phyloP scores from a whole-genome alignment of 345 rosid species.

The Brassica nigra region DNA sequence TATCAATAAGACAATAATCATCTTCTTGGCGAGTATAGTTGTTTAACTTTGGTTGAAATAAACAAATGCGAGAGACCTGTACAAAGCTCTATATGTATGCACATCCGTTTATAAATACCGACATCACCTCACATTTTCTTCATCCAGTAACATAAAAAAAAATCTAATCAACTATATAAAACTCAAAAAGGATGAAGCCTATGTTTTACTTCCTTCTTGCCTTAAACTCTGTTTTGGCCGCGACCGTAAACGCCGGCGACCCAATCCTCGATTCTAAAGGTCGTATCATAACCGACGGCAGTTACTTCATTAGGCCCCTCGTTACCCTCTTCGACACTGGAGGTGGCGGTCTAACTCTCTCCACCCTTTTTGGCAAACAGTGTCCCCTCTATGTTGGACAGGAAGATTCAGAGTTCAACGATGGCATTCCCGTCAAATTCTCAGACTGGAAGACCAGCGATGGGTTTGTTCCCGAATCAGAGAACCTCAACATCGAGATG shows the following conservation, averaged over 20 bases:
- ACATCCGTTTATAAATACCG: not conserved
- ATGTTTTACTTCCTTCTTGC: slow-evolving; percentile 12
- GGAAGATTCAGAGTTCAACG: no score
- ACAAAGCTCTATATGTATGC: no score
- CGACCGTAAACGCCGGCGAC: not conserved
- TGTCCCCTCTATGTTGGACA: not conserved
- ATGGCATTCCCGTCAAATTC: not conserved
- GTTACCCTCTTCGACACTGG: not conserved
- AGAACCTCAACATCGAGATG: not conserved
- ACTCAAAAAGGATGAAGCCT: slow-evolving; percentile 3
- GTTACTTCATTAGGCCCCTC: slow-evolving; percentile 5
- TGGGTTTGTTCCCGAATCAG: not conserved
- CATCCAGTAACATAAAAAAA: not conserved
- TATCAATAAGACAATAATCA: no score
- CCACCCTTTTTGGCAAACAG: not conserved
- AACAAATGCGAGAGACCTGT: no score
- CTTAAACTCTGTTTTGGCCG: not conserved
- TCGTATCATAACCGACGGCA: not conserved
- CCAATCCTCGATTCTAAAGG: not conserved
- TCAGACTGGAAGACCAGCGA: not conserved
- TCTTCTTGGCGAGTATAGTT: no score
- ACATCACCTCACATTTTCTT: not conserved
- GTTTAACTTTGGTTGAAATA: no score
- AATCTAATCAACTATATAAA: not conserved
- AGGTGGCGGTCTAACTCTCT: slow-evolving; percentile 16